Evolutionary conservation across 2,329 filamentous ascomycete species (phyloP).

Genomic region (Gnomoniopsis sp.): DNA sequence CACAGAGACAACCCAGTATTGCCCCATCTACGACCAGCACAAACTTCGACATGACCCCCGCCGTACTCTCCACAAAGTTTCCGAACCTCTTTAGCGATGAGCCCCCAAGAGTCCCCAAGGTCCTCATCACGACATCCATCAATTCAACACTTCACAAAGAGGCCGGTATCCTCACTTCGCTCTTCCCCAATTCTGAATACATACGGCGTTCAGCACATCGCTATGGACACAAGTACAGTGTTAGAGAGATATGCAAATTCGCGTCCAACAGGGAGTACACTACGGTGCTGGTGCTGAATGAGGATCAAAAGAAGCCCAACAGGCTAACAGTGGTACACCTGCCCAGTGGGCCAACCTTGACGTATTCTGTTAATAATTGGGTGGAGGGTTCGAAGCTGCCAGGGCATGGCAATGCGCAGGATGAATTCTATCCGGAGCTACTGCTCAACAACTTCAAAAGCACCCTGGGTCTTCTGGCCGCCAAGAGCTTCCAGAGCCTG

Average conservation of each 20-base stretch:
- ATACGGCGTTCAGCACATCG: constrained; percentile 81
- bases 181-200: constrained; percentile 87
- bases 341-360: constrained; percentile 83
- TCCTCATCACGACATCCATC: constrained; percentile 87
- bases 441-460: constrained; percentile 94
- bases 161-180: constrained; percentile 70
- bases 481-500: constrained; percentile 75
- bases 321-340: constrained; percentile 40
- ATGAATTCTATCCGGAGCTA: constrained; percentile 80
- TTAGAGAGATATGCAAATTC: constrained; percentile 86
- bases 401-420: constrained; percentile 83
- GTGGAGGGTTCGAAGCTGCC: constrained; percentile 82
- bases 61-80: constrained; percentile 58
- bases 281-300: constrained; percentile 77
- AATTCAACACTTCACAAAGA: constrained; percentile 85
- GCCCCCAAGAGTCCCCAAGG: constrained; percentile 67
- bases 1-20: constrained; percentile 42
- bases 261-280: constrained; percentile 81
- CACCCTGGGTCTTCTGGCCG: constrained; percentile 82
- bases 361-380: constrained; percentile 90
- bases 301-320: constrained; percentile 81
- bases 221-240: constrained; percentile 85
- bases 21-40: constrained; percentile 61
- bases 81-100: constrained; percentile 59
- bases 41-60: constrained; percentile 61